phyloP scores from a whole-genome alignment of 2,329 filamentous ascomycete species.

The Hymenoscyphus fructigenus region DNA sequence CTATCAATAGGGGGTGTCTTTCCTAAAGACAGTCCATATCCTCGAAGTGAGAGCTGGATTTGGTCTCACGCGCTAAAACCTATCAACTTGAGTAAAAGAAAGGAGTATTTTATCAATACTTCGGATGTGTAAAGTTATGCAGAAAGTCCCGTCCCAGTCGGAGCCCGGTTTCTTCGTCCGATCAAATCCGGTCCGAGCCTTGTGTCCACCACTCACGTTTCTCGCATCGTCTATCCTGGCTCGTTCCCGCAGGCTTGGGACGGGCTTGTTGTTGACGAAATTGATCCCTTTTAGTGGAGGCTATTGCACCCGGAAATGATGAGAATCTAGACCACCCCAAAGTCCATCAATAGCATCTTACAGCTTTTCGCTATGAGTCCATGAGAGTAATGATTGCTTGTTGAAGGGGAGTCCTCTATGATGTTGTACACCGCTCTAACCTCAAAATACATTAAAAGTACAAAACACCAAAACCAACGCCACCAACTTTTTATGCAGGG shows the following conservation, averaged over 20 bases:
- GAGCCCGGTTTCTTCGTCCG: neutral
- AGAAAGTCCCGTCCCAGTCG: neutral
- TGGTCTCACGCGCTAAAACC: neutral
- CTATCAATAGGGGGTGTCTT: neutral
- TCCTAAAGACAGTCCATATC: neutral
- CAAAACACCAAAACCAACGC: neutral
- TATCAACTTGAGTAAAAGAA: neutral
- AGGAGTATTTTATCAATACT: neutral
- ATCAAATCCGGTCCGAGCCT: neutral
- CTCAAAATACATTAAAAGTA: neutral
- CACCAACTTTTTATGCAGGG: neutral
- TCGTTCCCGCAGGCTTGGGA: neutral
- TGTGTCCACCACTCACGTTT: neutral
- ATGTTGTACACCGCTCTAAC: too few relatives aligned
- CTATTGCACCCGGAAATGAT: too few relatives aligned
- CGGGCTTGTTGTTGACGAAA: too few relatives aligned
- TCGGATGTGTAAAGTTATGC: slow-evolving; percentile 1
- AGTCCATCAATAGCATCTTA: too few relatives aligned
- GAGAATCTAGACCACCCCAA: too few relatives aligned
- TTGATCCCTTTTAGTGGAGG: neutral
- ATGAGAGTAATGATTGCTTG: too few relatives aligned
- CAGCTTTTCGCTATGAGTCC: too few relatives aligned
- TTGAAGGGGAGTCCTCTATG: too few relatives aligned
- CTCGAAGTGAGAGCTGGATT: neutral
- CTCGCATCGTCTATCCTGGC: too few relatives aligned